Base-by-base conservation (phyloP, 1,139 yeast genomes). In the Geotrichum carabidarum region DNA sequence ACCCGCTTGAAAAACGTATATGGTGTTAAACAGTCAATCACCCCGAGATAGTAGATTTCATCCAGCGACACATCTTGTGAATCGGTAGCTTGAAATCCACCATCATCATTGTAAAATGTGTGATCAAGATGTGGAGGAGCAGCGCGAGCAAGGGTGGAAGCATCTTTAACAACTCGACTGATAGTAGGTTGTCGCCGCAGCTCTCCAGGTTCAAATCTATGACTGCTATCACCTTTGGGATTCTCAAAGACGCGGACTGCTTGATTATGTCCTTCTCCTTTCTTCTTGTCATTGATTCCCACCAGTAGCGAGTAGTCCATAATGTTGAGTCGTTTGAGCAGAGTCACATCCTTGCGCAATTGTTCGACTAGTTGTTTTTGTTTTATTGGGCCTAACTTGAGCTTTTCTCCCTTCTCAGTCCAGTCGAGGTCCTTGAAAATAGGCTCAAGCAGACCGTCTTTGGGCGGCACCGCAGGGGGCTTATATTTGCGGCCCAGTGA, bases 281-380 rank as follows among this genome's bases (percentile, higher is more conserved):
- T 75, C 48, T 75, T 76, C 55, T 83, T 76, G 66, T 90, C 94
- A 68, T 90, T 97, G 41, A 90, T 78, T 0, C 99, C 99, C 51
- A 94, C 73, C 50, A 93, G 74, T 58, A 93, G 76, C 0, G 96
- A 89, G 70, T 94, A 93, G 69, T 93, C 99, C 99, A 93, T 93
- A 36, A 88, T 91, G 63, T 89, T 88, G 59, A 88, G 74, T 56
- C 78, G 76, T 61, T 88, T 78, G 45, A 93, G 74, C 44, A 93
- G 76, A 52, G 75, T 70, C 15, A 90, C 95, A 68, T 93, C 99
- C 38, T 77, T 74, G 50, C 78, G 82, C 54, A 93, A 72, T 69
- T 93, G 99, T n/a, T 76, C 71, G 44, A 87, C 70, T 60, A 93
- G 82, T 35, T 75, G 70, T 51, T 74, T 71, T 44, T 79, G 74